phyloP scores from a whole-genome alignment of 2,329 filamentous ascomycete genomes.

The Fusarium sp. region DNA sequence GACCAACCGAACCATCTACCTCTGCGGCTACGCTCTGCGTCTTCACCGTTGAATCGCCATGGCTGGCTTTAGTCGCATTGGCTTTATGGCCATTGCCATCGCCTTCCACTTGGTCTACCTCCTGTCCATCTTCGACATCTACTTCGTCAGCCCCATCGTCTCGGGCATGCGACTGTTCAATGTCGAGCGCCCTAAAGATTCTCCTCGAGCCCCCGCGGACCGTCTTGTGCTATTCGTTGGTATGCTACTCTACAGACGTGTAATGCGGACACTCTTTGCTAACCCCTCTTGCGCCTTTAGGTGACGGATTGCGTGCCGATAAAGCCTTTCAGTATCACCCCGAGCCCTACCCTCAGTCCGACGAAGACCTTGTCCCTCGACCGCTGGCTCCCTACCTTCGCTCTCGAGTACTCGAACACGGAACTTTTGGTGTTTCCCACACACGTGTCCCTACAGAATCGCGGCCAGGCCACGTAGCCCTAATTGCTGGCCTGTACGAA shows the following conservation, averaged over 20 bases:
- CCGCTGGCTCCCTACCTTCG: slow-evolving; percentile 92
- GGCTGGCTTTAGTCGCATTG: slow-evolving; percentile 72
- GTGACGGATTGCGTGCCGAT: slow-evolving; percentile 94
- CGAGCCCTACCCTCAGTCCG: slow-evolving; percentile 79
- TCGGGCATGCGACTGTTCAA: slow-evolving; percentile 89
- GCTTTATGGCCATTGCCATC: slow-evolving; percentile 88
- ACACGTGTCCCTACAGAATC: slow-evolving; percentile 97
- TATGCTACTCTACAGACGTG: slow-evolving; percentile 51
- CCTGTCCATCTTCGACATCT: slow-evolving; percentile 97
- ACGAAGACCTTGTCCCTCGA: slow-evolving; percentile 75
- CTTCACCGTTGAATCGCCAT: slow-evolving; percentile 51
- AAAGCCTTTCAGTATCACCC: slow-evolving; percentile 96
- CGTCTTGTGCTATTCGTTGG: slow-evolving; percentile 94
- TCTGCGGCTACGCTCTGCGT: slow-evolving; percentile 1
- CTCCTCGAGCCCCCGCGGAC: slow-evolving; percentile 80
- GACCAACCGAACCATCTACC: slow-evolving; percentile 6
- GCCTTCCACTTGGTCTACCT: slow-evolving; percentile 95
- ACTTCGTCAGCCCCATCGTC: slow-evolving; percentile 97
- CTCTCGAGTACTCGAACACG: slow-evolving; percentile 86
- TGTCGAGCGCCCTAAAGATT: slow-evolving; percentile 67
- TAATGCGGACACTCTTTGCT: slow-evolving; percentile 9
- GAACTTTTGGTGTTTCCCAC: slow-evolving; percentile 97
- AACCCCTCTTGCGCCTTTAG: slow-evolving; percentile 53
- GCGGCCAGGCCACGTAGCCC: slow-evolving; percentile 91
- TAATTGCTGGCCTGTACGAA: slow-evolving; percentile 96